A percentile compares a stretch with the other conserved stretches of the same genome.
Conservation (phyloP, 2,329 filamentous ascomycete genomes). For the Shiraia bambusicola region DNA sequence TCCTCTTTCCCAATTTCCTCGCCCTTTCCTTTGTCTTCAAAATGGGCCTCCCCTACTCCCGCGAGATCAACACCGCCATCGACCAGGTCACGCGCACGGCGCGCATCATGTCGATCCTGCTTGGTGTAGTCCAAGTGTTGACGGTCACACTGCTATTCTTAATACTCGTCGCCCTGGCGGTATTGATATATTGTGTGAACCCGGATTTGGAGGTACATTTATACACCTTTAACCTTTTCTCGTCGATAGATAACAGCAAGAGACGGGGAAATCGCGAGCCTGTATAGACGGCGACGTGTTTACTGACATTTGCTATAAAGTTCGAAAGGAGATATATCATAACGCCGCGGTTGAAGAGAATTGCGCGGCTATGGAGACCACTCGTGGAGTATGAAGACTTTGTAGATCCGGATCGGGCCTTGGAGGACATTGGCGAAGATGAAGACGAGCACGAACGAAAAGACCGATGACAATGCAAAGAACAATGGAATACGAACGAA, state of each 20-base stretch:
- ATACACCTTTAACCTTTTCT: too few relatives aligned
- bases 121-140: conserved; percentile 52
- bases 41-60: conserved; percentile 57
- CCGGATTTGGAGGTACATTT: conserved; percentile 48
- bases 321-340: conserved; percentile 46
- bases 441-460: neutral
- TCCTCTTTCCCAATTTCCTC: too few relatives aligned
- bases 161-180: conserved; percentile 44
- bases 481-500: conserved; percentile 14
- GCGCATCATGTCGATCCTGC: conserved; percentile 52
- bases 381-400: conserved; percentile 34
- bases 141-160: conserved; percentile 47
- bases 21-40: conserved; percentile 2
- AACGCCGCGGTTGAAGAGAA: conserved; percentile 46
- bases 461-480: conserved; percentile 5
- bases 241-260: too few relatives aligned
- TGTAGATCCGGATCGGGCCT: conserved; percentile 31
- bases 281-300: too few relatives aligned
- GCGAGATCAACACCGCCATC: conserved; percentile 55
- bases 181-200: conserved; percentile 50
- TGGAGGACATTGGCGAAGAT: conserved; percentile 25
- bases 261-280: too few relatives aligned
- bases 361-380: conserved; percentile 26
- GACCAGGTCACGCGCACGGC: conserved; percentile 55
- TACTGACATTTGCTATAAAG: too few relatives aligned